Percentiles rank a stretch among this genome's conserved stretches.
Conservation (phyloP, 345 rosid species). For the Corymbia maculata region DNA sequence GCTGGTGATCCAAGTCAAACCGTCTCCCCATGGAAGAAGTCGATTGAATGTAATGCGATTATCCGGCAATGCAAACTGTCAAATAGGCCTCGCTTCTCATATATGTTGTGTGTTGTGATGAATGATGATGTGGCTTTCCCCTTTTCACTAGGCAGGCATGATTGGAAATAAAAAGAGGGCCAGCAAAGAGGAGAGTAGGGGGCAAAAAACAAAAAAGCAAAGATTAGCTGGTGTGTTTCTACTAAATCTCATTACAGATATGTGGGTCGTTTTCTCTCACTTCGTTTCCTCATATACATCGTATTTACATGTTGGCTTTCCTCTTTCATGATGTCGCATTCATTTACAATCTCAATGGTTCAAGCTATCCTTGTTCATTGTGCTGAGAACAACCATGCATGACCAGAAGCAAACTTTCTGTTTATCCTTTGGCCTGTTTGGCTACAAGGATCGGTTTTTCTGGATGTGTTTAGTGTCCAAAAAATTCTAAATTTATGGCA, state of each 20-base stretch:
- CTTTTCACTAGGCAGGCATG: neutral
- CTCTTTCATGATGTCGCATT: neutral
- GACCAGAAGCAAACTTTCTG: neutral
- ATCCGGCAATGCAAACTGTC: neutral
- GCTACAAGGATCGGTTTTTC: neutral
- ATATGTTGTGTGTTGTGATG: neutral
- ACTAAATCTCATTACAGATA: neutral
- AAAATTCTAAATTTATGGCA: too few relatives aligned
- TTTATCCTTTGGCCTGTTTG: neutral
- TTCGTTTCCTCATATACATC: neutral
- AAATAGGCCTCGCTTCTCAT: neutral
- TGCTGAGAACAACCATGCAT: neutral
- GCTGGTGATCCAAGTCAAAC: constrained; percentile 37
- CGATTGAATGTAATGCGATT: neutral
- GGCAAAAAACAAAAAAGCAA: neutral
- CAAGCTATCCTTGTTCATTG: neutral
- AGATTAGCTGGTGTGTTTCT: neutral
- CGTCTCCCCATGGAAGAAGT: neutral
- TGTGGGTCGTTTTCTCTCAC: neutral
- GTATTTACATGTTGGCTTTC: neutral
- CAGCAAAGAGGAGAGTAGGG: neutral
- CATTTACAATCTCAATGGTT: neutral
- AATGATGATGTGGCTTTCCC: neutral
- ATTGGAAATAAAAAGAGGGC: neutral
- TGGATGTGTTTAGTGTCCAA: neutral